Percentiles rank a stretch among this genome's conserved stretches.
Conservation (phyloP, 129 eudicot species). For the Smallanthus sonchifolius region DNA sequence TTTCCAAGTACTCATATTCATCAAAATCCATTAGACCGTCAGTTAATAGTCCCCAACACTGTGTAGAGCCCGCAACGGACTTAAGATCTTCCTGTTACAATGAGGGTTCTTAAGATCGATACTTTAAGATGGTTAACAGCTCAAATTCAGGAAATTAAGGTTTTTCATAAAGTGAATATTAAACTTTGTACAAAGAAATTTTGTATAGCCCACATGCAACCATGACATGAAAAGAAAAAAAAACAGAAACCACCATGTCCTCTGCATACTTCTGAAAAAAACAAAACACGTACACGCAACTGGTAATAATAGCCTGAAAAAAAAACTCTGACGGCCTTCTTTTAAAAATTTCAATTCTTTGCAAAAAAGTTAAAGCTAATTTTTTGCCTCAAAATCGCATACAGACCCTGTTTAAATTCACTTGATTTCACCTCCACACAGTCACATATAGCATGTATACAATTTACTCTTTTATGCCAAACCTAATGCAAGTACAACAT, state of each 20-base stretch:
- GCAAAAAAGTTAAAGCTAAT: neutral
- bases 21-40: constrained; percentile 63
- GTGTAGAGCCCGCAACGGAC: neutral
- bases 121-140: constrained; percentile 9
- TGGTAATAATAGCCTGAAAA: neutral
- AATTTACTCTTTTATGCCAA: neutral
- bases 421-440: neutral
- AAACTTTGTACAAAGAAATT: neutral
- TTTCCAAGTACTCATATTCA: constrained; percentile 82
- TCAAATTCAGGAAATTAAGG: neutral
- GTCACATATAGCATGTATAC: no score
- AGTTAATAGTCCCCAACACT: constrained; percentile 8
- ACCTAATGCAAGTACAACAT: neutral
- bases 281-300: neutral
- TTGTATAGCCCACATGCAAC: constrained; percentile 8
- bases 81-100: constrained; percentile 13
- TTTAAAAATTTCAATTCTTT: neutral
- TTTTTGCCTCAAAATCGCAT: constrained; percentile 5
- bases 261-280: neutral
- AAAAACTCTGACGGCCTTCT: neutral
- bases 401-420: neutral
- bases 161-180: neutral
- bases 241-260: neutral
- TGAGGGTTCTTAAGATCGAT: neutral
- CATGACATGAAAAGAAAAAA: neutral